These are phyloP conservation scores for Boletus subcaerulescens DNA, from an alignment of 768 basidiomycete species.

Conservation along the genomic window DNA sequence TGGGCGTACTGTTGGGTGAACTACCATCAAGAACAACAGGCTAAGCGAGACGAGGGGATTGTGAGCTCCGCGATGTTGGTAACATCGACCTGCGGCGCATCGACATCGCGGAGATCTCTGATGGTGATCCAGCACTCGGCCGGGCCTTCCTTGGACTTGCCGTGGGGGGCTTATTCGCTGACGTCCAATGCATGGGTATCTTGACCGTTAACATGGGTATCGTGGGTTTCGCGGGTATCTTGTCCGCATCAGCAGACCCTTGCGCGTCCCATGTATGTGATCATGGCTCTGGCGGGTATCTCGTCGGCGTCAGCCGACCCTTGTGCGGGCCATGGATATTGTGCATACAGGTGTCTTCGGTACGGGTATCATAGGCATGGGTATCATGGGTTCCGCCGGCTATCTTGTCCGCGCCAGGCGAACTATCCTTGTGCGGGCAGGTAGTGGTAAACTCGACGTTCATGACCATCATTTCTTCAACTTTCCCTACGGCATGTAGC, in stretches of 20 bases:
- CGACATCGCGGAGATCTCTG: neutral
- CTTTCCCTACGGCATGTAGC: neutral
- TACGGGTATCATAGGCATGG: too few relatives aligned
- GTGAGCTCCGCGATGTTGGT: slow-evolving; percentile 4
- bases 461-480: too few relatives aligned
- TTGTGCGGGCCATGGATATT: too few relatives aligned
- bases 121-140: slow-evolving; percentile 3
- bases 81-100: slow-evolving; percentile 13
- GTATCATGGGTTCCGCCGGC: too few relatives aligned
- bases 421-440: neutral
- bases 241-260: too few relatives aligned
- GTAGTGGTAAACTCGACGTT: neutral
- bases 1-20: neutral
- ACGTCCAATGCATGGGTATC: neutral
- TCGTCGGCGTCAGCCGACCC: too few relatives aligned
- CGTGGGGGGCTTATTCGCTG: neutral
- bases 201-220: too few relatives aligned
- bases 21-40: neutral
- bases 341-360: too few relatives aligned
- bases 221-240: too few relatives aligned
- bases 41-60: neutral
- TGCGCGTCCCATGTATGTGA: too few relatives aligned
- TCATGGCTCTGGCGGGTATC: too few relatives aligned
- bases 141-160: slow-evolving; percentile 4
- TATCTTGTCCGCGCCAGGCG: slow-evolving; percentile 8